Percentiles rank a stretch among this genome's conserved stretches.
phyloP scores from a whole-genome alignment of 78 protist species.

The Dictyostelium firmibasis region DNA sequence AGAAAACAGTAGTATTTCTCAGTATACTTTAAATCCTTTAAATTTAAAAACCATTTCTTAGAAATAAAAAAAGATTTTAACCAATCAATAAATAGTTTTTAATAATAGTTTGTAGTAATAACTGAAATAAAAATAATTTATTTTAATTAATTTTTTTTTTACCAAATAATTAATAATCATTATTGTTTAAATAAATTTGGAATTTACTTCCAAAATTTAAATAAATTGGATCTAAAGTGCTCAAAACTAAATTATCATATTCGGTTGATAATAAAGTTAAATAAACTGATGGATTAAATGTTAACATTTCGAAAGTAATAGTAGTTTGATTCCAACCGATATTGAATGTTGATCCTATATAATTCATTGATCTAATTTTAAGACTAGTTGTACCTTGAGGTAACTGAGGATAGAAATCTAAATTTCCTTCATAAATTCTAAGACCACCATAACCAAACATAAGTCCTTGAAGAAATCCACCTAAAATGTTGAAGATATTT shows the following conservation, averaged over 20 bases:
- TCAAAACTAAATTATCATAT: not conserved
- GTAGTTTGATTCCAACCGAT: constrained; percentile 11
- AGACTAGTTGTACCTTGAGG: not conserved
- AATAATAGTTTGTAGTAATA: too few relatives aligned
- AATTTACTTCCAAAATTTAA: not conserved
- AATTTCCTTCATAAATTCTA: not conserved
- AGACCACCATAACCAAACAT: constrained; percentile 67
- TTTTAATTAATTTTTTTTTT: too few relatives aligned
- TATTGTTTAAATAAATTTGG: not conserved
- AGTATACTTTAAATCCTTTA: too few relatives aligned
- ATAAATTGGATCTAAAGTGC: not conserved
- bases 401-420: constrained; percentile 34
- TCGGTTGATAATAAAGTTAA: not conserved
- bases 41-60: too few relatives aligned
- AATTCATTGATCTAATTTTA: not conserved
- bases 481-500: not conserved
- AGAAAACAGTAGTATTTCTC: too few relatives aligned
- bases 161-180: too few relatives aligned
- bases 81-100: too few relatives aligned
- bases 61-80: too few relatives aligned
- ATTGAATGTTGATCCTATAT: not conserved
- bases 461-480: constrained; percentile 72
- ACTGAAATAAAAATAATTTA: too few relatives aligned
- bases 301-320: not conserved
- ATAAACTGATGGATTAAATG: not conserved